These are phyloP conservation scores for Micractinium sp. DNA, from an alignment of 139 green algal species.

Conservation along the genomic window DNA sequence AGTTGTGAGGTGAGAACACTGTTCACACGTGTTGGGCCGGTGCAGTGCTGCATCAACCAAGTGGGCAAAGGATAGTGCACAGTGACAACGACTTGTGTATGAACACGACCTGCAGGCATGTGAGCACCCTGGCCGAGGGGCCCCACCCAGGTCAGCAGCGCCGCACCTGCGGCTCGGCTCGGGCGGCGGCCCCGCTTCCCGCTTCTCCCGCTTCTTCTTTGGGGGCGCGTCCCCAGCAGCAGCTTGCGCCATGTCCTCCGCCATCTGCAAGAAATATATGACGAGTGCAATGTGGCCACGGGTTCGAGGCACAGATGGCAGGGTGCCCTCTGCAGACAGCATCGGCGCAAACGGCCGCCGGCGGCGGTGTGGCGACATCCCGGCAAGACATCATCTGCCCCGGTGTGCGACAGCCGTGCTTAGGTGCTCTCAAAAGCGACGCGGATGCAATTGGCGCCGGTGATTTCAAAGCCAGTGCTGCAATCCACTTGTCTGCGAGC, in stretches of 20 bases:
- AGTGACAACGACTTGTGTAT: background rate
- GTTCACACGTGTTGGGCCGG: background rate
- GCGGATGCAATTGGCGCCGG: background rate
- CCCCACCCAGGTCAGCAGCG: background rate
- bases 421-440: too few relatives aligned
- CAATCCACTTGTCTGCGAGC: background rate
- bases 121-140: background rate
- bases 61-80: background rate
- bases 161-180: constrained; percentile 5
- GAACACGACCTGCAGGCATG: background rate
- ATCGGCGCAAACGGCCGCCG: background rate
- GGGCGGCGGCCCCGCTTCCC: background rate
- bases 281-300: background rate
- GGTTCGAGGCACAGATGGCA: background rate
- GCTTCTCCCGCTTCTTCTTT: constrained; percentile 4
- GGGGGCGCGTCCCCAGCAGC: background rate
- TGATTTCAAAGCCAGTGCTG: background rate
- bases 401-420: background rate
- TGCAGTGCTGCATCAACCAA: background rate
- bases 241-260: constrained; percentile 16
- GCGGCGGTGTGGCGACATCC: background rate
- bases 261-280: constrained; percentile 8
- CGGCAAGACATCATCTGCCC: background rate
- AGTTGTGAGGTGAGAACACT: background rate
- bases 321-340: background rate